Evolutionary conservation across 2,329 filamentous ascomycete species (phyloP), one percentile per base, ranked within the genome.

Genomic region (Aureobasidium sp.): DNA sequence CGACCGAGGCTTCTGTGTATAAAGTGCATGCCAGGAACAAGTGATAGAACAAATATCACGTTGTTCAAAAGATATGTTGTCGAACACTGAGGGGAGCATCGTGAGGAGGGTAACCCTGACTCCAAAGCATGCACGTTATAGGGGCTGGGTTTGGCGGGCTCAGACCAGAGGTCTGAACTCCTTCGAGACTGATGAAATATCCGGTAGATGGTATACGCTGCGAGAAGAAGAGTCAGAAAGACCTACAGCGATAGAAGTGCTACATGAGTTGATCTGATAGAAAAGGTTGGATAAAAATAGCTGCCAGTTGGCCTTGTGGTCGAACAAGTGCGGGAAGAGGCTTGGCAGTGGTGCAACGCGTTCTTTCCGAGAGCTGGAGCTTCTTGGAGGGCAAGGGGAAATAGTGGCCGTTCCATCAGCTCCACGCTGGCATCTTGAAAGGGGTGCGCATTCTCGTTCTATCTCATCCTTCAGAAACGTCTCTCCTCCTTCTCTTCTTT

Each of bases 401-500:
- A 36, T 39, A 55, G 50, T 39, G 39, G 27, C 55, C 44, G 42
- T 48, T 59, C 55, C 37, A 48, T 59, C 57, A 59, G 57, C 57
- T 59, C 57, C 57, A 59, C 57, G 57, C 57, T 59, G 57, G 57
- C 57, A 59, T 59, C 57, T 59, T 59, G 57, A 59, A 59, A 59
- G 57, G 57, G 57, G 57, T 59, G 57, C 13, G 34, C 45, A 44
- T 57, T 57, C 49, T 52, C 49, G 49, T 27, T 52, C 49, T 52
- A 36, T 57, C 53, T 32, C 34, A 27, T 48, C 54, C 41, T 57
- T 44, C 21, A 36, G 57, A 32, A 27, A 59, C 34, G 10, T 16
- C 50, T 49, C 44, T 49, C 57, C 44, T 32, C 39, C 57, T 59
- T 59, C 45, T 30, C 30, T 50, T 59, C 45, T 50, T 25, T 42